phyloP scores from a whole-genome alignment of 2,329 filamentous ascomycete species.

The Esteya vermicola region DNA sequence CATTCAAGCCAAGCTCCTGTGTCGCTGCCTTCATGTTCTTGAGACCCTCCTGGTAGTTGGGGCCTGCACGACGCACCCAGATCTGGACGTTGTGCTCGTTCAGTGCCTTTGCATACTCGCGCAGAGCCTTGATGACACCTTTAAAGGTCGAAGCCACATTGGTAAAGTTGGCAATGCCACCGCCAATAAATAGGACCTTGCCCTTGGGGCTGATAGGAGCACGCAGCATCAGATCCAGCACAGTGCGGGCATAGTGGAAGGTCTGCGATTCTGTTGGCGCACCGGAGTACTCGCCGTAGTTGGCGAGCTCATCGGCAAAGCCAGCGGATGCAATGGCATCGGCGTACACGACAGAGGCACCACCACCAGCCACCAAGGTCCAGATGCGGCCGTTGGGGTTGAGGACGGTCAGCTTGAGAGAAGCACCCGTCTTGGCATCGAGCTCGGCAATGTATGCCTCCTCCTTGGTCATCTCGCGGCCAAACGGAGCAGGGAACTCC shows the following conservation, averaged over 20 bases:
- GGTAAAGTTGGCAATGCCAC: slow-evolving; percentile 99
- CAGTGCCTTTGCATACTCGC: slow-evolving; percentile 73
- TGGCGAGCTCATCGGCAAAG: slow-evolving; percentile 91
- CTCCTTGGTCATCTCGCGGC: slow-evolving; percentile 96
- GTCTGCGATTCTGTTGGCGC: slow-evolving; percentile 97
- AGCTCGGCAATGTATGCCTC: slow-evolving; percentile 98
- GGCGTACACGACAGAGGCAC: slow-evolving; percentile 97
- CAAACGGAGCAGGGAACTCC: slow-evolving; percentile 98
- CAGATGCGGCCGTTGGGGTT: slow-evolving; percentile 87
- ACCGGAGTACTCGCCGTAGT: slow-evolving; percentile 99
- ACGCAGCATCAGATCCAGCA: slow-evolving; percentile 94
- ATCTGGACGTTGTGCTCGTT: slow-evolving; percentile 97
- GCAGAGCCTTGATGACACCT: slow-evolving; percentile 92
- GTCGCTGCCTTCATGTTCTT: slow-evolving; percentile 99
- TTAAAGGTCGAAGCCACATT: slow-evolving; percentile 99
- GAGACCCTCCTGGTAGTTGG: slow-evolving; percentile 99
- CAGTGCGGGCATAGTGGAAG: slow-evolving; percentile 95
- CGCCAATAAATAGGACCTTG: slow-evolving; percentile 98
- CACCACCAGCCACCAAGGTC: slow-evolving; percentile 97
- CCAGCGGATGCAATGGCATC: slow-evolving; percentile 95
- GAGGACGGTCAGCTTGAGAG: slow-evolving; percentile 92
- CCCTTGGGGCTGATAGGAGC: slow-evolving; percentile 72
- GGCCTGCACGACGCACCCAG: slow-evolving; percentile 81
- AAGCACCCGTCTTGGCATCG: slow-evolving; percentile 98
- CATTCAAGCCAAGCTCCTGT: slow-evolving; percentile 71